Evolutionary conservation across 495 filamentous ascomycete genomes (phyloP).

Genomic region (Neurospora sp.): DNA sequence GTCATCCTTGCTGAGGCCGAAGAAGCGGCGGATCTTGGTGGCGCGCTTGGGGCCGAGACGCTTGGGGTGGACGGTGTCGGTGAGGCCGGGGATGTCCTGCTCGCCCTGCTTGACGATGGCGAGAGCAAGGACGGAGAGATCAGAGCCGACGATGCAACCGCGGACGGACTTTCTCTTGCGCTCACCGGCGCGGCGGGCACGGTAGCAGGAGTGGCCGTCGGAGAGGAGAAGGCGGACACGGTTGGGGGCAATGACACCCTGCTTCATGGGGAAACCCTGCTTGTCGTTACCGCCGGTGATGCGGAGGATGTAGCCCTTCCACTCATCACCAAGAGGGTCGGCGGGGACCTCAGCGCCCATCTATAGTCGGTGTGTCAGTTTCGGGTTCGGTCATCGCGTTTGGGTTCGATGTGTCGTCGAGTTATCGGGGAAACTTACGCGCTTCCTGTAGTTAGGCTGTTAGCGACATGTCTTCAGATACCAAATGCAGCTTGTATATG

Average conservation of each 20-base stretch:
- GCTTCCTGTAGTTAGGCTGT: slow-evolving; percentile 20
- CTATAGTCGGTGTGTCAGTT: slow-evolving; percentile 24
- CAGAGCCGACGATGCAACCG: slow-evolving; percentile 94
- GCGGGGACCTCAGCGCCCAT: slow-evolving; percentile 95
- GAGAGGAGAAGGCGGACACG: slow-evolving; percentile 91
- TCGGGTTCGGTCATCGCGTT: slow-evolving; percentile 8
- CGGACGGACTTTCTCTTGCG: slow-evolving; percentile 97
- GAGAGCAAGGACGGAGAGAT: slow-evolving; percentile 87
- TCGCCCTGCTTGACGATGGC: slow-evolving; percentile 97
- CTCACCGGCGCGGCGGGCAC: slow-evolving; percentile 92
- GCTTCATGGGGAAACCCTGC: slow-evolving; percentile 99
- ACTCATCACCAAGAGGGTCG: slow-evolving; percentile 93
- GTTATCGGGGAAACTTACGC: slow-evolving; percentile 18
- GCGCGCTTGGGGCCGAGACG: slow-evolving; percentile 97
- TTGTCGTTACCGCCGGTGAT: slow-evolving; percentile 99
- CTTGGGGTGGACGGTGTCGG: slow-evolving; percentile 95
- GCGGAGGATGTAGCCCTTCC: slow-evolving; percentile 96
- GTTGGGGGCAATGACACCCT: slow-evolving; percentile 96
- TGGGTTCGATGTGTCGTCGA: slow-evolving; percentile 14
- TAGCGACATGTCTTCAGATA: background rate
- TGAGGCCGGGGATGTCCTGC: slow-evolving; percentile 81
- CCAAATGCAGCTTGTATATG: background rate
- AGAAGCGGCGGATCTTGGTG: slow-evolving; percentile 98
- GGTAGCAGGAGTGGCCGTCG: slow-evolving; percentile 95
- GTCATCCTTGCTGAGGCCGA: slow-evolving; percentile 98